A percentile compares a stretch with the other conserved stretches of the same genome.
These are phyloP conservation scores for Alternaria sp. DNA, from an alignment of 2,329 filamentous ascomycete genomes.

Conservation along the genomic window DNA sequence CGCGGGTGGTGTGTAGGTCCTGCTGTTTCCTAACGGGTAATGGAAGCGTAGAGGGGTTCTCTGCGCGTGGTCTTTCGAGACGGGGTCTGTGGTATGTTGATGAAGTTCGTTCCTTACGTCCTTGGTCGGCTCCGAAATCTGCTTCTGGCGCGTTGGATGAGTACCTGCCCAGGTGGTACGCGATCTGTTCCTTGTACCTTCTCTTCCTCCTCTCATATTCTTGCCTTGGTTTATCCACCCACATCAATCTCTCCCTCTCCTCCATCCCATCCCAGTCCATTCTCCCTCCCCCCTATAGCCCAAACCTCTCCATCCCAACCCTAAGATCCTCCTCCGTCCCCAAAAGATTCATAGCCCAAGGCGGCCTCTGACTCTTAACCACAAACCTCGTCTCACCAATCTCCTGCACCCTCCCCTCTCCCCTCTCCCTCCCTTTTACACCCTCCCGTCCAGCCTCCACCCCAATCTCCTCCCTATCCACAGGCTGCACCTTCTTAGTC, in stretches of 20 bases:
- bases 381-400: constrained; percentile 53
- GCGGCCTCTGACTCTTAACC: constrained; percentile 67
- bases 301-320: constrained; percentile 37
- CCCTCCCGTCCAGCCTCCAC: not conserved
- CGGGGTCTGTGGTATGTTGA: not conserved
- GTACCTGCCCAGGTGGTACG: not conserved
- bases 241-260: not conserved
- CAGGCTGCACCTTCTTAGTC: constrained; percentile 16
- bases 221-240: not conserved
- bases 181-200: not conserved
- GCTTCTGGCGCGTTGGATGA: not conserved
- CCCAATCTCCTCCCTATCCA: not conserved
- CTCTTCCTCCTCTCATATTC: not conserved
- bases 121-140: not conserved
- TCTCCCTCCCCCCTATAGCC: constrained; percentile 2
- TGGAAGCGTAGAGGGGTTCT: not conserved
- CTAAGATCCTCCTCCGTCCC: constrained; percentile 76
- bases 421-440: not conserved
- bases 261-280: not conserved
- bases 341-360: constrained; percentile 80
- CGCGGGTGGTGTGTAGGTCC: not conserved
- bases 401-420: constrained; percentile 14
- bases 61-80: not conserved
- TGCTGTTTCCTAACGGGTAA: not conserved
- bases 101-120: not conserved